phyloP scores from a whole-genome alignment of 345 rosid species.

The Excoecaria agallocha region DNA sequence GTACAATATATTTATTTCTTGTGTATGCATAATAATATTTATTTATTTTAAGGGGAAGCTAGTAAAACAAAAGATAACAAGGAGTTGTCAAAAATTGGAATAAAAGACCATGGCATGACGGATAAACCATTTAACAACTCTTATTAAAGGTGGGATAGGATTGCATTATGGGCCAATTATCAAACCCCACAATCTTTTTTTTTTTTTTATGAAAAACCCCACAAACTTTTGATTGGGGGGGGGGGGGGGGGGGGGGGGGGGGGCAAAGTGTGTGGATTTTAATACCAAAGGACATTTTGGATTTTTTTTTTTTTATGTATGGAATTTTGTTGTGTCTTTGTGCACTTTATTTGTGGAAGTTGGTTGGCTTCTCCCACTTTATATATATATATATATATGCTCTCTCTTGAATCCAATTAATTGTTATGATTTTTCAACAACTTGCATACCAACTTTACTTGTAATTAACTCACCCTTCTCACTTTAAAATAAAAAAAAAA shows the following conservation, averaged over 20 bases:
- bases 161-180: not conserved
- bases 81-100: not conserved
- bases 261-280: not conserved
- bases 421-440: conserved; percentile 13
- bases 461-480: not conserved
- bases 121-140: not conserved
- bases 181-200: not conserved
- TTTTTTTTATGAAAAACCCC: too few relatives aligned
- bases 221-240: too few relatives aligned
- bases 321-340: conserved; percentile 25
- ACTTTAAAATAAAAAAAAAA: not conserved
- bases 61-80: too few relatives aligned
- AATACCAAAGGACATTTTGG: conserved; percentile 1
- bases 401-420: not conserved
- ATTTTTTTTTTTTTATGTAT: conserved; percentile 1
- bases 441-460: conserved; percentile 32
- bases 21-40: too few relatives aligned
- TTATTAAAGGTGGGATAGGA: not conserved
- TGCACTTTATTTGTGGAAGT: conserved; percentile 25
- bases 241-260: too few relatives aligned
- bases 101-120: not conserved
- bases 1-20: too few relatives aligned
- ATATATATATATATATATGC: not conserved
- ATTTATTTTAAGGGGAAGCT: too few relatives aligned
- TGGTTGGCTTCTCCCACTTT: conserved; percentile 12